Conservation (phyloP, 2,329 filamentous ascomycete species). For the Cercospora sojina region DNA sequence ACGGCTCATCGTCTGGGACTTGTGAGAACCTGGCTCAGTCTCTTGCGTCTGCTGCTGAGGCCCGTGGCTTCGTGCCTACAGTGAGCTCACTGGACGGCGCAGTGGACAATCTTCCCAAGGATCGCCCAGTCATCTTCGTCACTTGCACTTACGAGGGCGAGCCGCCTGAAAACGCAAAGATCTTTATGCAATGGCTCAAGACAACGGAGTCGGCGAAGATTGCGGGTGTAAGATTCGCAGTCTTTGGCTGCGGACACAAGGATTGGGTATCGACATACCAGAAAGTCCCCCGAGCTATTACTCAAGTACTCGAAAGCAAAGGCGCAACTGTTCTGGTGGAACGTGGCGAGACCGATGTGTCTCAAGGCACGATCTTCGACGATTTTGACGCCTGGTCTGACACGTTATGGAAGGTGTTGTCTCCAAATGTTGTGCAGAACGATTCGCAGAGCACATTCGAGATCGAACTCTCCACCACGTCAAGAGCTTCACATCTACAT, state of each 20-base stretch:
- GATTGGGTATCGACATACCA: conserved; percentile 65
- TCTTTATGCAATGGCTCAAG: conserved; percentile 66
- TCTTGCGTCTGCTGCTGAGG: conserved; percentile 58
- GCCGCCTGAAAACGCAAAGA: conserved; percentile 68
- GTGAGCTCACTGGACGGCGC: conserved; percentile 62
- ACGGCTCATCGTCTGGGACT: conserved; percentile 72
- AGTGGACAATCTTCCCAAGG: conserved; percentile 58
- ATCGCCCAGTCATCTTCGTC: conserved; percentile 64
- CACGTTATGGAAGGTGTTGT: conserved; percentile 1
- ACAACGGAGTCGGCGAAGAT: conserved; percentile 47
- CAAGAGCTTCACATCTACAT: conserved; percentile 50
- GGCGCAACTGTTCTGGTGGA: conserved; percentile 47
- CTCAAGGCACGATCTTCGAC: conserved; percentile 42
- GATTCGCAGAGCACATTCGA: conserved; percentile 1
- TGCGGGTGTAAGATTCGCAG: conserved; percentile 58
- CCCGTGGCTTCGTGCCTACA: conserved; percentile 59
- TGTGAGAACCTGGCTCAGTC: conserved; percentile 68
- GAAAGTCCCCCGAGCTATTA: conserved; percentile 62
- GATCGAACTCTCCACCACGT: conserved; percentile 5
- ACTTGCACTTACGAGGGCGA: conserved; percentile 73
- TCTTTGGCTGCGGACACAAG: conserved; percentile 66
- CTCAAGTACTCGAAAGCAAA: conserved; percentile 53
- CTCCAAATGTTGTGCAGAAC: background rate
- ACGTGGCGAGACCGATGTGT: conserved; percentile 40
- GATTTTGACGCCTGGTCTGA: conserved; percentile 43